Percentiles rank a stretch among this genome's conserved stretches.
Evolutionary conservation across 2,329 filamentous ascomycete genomes (phyloP).

Genomic region (Dryadomyces quercivorus): DNA sequence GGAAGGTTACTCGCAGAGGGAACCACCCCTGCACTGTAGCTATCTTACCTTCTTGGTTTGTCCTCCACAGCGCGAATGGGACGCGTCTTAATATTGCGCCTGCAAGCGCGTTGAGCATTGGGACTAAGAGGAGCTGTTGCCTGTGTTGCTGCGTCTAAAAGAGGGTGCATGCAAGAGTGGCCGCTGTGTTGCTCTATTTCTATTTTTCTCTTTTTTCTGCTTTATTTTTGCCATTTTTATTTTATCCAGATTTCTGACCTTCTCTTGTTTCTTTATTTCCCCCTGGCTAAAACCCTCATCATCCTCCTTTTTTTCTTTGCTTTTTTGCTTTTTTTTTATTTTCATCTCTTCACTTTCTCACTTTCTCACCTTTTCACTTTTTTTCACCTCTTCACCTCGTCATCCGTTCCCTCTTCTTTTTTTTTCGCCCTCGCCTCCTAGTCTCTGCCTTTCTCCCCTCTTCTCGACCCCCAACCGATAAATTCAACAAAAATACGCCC

Average conservation of each 20-base stretch:
- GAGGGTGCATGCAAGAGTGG: neutral
- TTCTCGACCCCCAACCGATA: neutral
- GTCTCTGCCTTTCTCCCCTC: neutral
- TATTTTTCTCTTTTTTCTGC: neutral
- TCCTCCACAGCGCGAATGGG: neutral
- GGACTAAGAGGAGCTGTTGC: neutral
- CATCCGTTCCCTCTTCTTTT: neutral
- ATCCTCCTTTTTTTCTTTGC: neutral
- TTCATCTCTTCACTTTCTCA: neutral
- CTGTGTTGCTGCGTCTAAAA: neutral
- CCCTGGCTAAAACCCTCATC: neutral
- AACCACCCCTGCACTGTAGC: neutral
- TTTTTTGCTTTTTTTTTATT: neutral
- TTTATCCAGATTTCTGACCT: neutral
- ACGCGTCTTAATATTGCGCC: neutral
- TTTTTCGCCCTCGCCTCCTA: neutral
- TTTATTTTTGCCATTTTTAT: neutral
- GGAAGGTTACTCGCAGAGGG: neutral
- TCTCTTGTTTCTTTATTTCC: neutral
- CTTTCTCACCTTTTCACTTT: neutral
- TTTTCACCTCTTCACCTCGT: neutral
- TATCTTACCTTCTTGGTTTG: neutral
- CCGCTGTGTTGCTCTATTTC: neutral
- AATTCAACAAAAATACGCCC: neutral
- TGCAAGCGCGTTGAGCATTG: neutral